Percentiles rank a stretch among this genome's conserved stretches.
phyloP scores from a whole-genome alignment of 345 rosid genomes.

The Trapa bicornis region DNA sequence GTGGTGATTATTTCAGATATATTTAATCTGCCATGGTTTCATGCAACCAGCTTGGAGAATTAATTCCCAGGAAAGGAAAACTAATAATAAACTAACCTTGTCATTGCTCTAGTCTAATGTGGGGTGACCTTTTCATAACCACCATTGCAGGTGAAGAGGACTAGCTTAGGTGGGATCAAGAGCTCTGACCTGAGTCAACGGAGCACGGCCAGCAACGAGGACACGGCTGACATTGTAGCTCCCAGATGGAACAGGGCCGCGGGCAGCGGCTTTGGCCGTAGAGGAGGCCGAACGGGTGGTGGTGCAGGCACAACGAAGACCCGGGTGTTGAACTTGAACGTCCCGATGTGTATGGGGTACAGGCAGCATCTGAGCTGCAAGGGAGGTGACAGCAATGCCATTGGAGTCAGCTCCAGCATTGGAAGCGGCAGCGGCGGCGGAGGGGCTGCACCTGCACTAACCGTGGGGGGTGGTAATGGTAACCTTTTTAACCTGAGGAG shows the following conservation, averaged over 20 bases:
- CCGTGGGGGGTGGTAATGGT: background rate
- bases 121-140: background rate
- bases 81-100: background rate
- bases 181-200: slow-evolving; percentile 15
- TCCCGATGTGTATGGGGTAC: slow-evolving; percentile 50
- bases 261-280: background rate
- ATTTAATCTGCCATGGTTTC: too few relatives aligned
- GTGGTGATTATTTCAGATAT: too few relatives aligned
- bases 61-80: background rate
- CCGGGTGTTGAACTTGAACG: slow-evolving; percentile 39
- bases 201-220: background rate
- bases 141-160: background rate
- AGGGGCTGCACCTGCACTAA: background rate
- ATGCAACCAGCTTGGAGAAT: background rate
- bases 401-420: slow-evolving; percentile 30
- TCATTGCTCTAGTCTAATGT: background rate
- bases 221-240: background rate
- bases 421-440: slow-evolving; percentile 1
- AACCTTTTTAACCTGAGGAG: slow-evolving; percentile 1
- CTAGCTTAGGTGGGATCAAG: slow-evolving; percentile 9
- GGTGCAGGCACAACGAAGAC: slow-evolving; percentile 7
- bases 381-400: slow-evolving; percentile 18
- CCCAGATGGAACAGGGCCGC: background rate
- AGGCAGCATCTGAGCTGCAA: slow-evolving; percentile 59
- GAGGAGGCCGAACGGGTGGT: background rate